Evolutionary conservation across 2,329 filamentous ascomycete species (phyloP), one percentile per base, ranked within the genome.

Genomic region (Aureobasidium sp.): DNA sequence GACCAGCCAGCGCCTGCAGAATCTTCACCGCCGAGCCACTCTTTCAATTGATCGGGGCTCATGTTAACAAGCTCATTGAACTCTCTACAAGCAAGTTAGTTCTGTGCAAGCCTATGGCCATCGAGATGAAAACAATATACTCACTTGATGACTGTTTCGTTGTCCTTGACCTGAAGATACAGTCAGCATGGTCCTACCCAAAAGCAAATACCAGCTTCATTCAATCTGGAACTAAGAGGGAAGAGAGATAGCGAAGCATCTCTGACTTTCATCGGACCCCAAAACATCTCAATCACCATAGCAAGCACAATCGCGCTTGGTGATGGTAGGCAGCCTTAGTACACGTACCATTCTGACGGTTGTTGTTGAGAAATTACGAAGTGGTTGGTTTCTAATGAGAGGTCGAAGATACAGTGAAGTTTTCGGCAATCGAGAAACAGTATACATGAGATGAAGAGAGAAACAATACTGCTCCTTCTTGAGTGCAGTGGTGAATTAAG

Each of bases 11-110:
- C 75, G 16, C 71, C 73, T 42, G 73, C 71, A 8, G 80, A 84
- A 27, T 80, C 74, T n/a, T 77, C 73, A 6, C 74, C 72, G 57
- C 78, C 73, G 21, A 85, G 74, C 83, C 82, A 85, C 21, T 74
- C 70, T 60, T 81, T 74, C 14, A 86, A 73, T 57, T 85, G 81
- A 1, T 72, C 65, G 1, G 80, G 71, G 10, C 73, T 76, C 81
- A 86, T 85, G 65, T 85, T 85, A 64, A 85, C 80, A 41, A 84
- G 67, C 34, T 79, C 73, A 57, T 85, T 84, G 72, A 84, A 86
- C 63, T 85, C 81, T 45, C 76, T 74, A 57, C 25, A 44, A 32
- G 22, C 44, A 34, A 57, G 29, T 38, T 10, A 52, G 47, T 16
- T 12, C 25, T 48, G 4, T 37, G 3, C n/a, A 6, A 8, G 8